These are phyloP conservation scores for Lipomyces orientalis DNA, from an alignment of 805 yeast species.

Conservation along the genomic window DNA sequence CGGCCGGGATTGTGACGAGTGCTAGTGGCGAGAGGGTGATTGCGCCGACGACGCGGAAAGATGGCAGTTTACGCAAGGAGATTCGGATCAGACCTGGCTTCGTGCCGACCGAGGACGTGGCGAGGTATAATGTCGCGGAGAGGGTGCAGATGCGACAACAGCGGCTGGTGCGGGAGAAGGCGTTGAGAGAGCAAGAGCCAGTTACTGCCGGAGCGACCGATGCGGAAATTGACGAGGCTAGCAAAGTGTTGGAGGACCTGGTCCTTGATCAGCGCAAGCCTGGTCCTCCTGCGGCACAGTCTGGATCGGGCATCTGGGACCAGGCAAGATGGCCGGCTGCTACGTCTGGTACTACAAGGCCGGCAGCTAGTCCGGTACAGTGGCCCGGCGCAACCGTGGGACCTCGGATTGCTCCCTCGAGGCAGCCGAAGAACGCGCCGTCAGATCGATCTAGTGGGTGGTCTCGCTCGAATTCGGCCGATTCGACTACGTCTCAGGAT, in stretches of 20 bases:
- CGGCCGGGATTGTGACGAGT: constrained; percentile 28
- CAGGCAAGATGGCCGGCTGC: background rate
- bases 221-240: background rate
- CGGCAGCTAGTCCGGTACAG: background rate
- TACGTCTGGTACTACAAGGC: background rate
- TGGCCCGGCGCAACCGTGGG: background rate
- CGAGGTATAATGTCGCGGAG: constrained; percentile 33
- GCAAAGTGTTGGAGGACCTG: background rate
- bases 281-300: background rate
- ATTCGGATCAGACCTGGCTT: constrained; percentile 43
- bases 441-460: background rate
- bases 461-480: background rate
- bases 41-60: constrained; percentile 41
- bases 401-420: background rate
- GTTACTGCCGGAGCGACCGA: background rate
- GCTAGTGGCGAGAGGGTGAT: constrained; percentile 27
- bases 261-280: background rate
- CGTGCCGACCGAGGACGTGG: constrained; percentile 42
- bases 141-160: constrained; percentile 23
- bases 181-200: background rate
- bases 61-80: constrained; percentile 42
- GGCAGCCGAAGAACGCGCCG: background rate
- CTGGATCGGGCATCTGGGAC: background rate
- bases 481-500: background rate
- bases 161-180: constrained; percentile 23